These are phyloP conservation scores for Melaleuca quinquenervia DNA, from an alignment of 345 rosid genomes.

Conservation along the genomic window DNA sequence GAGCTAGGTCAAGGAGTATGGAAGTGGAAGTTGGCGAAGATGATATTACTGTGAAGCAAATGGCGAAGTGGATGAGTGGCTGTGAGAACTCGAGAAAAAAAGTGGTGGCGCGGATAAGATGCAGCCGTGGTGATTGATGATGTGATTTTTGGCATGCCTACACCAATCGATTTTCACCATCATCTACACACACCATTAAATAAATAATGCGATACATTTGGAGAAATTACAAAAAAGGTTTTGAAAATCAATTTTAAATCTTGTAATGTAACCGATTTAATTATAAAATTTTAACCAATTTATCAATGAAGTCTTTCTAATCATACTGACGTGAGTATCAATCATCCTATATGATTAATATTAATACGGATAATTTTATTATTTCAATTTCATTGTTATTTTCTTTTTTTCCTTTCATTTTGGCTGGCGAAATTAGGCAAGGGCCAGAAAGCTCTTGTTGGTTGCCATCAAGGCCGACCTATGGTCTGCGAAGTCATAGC, in stretches of 20 bases:
- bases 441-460: no score
- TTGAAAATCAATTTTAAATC: no score
- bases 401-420: no score
- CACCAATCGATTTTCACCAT: background rate
- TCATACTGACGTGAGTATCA: fast-evolving
- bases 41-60: background rate
- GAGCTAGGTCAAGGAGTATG: background rate
- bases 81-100: background rate
- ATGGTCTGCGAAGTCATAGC: background rate
- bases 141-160: background rate
- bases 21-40: background rate
- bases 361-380: no score
- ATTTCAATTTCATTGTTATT: no score
- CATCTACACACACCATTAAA: background rate
- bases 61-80: background rate
- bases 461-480: no score
- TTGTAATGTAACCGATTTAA: no score
- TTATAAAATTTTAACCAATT: no score
- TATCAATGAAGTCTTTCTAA: no score
- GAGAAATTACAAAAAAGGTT: background rate
- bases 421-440: no score
- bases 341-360: fast-evolving
- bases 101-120: background rate
- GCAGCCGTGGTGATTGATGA: background rate
- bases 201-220: no score